Evolutionary conservation across 1,284 basidiomycete genomes (phyloP), one percentile per base, ranked within the genome.

Genomic region (Ganoderma leucocontextum): DNA sequence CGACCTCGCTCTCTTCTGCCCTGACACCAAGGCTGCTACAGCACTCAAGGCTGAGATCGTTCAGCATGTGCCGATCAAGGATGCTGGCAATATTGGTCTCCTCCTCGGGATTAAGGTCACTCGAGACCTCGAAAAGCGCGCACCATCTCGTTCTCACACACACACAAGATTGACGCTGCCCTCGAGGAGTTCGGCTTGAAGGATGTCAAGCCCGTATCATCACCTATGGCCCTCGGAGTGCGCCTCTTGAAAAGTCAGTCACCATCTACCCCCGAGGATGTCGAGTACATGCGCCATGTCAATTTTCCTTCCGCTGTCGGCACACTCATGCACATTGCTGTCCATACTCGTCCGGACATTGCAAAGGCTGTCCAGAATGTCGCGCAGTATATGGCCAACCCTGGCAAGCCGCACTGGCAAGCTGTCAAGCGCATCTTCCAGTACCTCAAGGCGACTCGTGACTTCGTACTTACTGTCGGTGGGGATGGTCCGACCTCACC

Each of bases 61-160:
- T 8, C 82, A 83, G 1, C 82, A 81, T 64, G 71, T 75, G 9
- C 81, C 81, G 68, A 62, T 67, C 61, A 67, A 67, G 36, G 62
- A 67, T 29, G 10, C 29, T 12, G 53, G 53, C 8, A 42, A 63
- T 15, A 64, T 64, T 22, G 63, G 57, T 3, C 38, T 73, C 41
- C 79, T 81, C 76, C 36, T 55, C 0, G 66, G 66, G 69, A 75
- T 72, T 76, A 76, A 35, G 62, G 55, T 65, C 13, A 64, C 36
- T 15, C 36, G 60, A 49, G 62, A 2, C 25, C 82, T 12, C 68
- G n/a, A n/a, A 4, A 10, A 4, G 49, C 29, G 0, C 39, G 35
- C 17, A 65, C 63, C n/a, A 67, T 65, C 52, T 58, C 61, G n/a
- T 59, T 68, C 57, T 67, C 66, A n/a, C 66, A 67, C 17, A 33